A percentile compares a stretch with the other conserved stretches of the same genome.
Evolutionary conservation across 2,329 filamentous ascomycete species (phyloP).

Genomic region (Colletotrichum camelliae): DNA sequence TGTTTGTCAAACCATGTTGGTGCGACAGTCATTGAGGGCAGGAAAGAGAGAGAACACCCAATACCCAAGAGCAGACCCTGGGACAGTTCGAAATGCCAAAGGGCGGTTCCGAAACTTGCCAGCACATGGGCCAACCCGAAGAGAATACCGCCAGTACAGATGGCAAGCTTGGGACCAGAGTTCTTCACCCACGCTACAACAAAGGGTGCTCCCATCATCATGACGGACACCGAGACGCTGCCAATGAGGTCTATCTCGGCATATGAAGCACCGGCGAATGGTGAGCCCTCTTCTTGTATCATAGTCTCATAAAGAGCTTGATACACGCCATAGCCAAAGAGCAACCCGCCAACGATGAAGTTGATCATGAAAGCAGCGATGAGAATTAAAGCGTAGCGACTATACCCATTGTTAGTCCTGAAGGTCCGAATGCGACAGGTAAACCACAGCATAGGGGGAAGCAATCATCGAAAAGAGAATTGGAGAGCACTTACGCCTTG

Average conservation of each 20-base stretch:
- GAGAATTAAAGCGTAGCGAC: neutral
- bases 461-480: too few species aligned
- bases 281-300: neutral
- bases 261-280: rapidly evolving
- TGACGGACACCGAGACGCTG: neutral
- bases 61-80: conserved; percentile 35
- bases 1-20: conserved; percentile 42
- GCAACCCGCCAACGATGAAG: neutral
- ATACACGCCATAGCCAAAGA: neutral
- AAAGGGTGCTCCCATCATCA: neutral
- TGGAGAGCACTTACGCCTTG: rapidly evolving
- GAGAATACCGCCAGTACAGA: neutral
- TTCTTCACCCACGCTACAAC: neutral
- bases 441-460: too few species aligned
- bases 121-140: neutral
- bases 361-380: neutral
- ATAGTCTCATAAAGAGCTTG: neutral
- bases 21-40: conserved; percentile 40
- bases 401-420: rapidly evolving
- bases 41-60: conserved; percentile 41
- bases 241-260: neutral
- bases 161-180: neutral
- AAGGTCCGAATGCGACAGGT: neutral
- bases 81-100: neutral
- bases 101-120: neutral